Evolutionary conservation across 2,329 filamentous ascomycete species (phyloP), one percentile per base, ranked within the genome.

Genomic region (Colletotrichum somersetense): DNA sequence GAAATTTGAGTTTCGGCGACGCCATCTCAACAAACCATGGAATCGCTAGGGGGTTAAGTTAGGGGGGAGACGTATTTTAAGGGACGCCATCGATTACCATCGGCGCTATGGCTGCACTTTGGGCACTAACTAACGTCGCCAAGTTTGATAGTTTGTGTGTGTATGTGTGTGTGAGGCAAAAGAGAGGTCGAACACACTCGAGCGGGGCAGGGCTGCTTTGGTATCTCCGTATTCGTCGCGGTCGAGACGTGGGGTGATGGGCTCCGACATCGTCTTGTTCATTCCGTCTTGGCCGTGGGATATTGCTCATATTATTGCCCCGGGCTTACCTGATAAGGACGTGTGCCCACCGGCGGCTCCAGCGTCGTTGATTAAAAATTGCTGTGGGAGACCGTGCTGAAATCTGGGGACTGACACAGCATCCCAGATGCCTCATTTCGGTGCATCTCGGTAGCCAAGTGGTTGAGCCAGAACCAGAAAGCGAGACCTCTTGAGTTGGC

Each of bases 371-470:
- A 56, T 55, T 26, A 64, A 72, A 56, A 58, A 42, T 38, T 8
- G 16, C n/a, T 42, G 23, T 38, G 16, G 26, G 33, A 40, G 40
- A 20, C 35, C 66, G 42, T 65, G 46, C 52, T 16, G 56, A 35
- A 52, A 52, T 59, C 52, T 71, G 68, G 68, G 64, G 66, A 72
- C 66, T 69, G 69, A 64, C 66, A 72, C 53, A 70, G 40, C 26
- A 48, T 48, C 68, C 59, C 59, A 48, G 59, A 55, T 46, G 30
- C 59, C 70, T 72, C 59, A 72, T 72, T 72, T 72, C 70, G 70
- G 70, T 69, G 66, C 66, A 65, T 64, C 59, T 69, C 53, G 70
- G 59, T 56, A 55, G 70, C 66, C 59, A 72, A 70, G 66, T 69
- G 55, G 46, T 67, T 55, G 38, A 58, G 70, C 70, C 46, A 69